Evolutionary conservation across 1,284 basidiomycete genomes (phyloP).

Genomic region (Cutaneotrichosporon sp.): DNA sequence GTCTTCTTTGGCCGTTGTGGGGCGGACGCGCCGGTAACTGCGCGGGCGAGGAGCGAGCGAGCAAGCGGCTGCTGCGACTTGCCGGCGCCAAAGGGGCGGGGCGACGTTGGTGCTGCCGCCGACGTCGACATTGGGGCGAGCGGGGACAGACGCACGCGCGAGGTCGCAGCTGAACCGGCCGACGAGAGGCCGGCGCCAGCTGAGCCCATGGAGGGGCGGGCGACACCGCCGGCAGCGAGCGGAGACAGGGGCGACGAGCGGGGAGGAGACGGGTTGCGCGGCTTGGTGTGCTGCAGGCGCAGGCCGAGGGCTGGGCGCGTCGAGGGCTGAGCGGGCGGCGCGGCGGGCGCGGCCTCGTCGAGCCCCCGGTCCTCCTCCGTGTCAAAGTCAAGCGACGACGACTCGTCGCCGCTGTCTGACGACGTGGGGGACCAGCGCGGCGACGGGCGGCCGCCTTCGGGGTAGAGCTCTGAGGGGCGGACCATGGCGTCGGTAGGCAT

Average conservation of each 20-base stretch:
- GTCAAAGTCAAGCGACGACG: not conserved
- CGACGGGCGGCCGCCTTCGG: not conserved
- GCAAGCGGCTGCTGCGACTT: conserved; percentile 41
- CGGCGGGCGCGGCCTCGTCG: conserved; percentile 1
- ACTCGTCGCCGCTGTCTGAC: conserved; percentile 10
- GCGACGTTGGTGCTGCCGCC: not conserved
- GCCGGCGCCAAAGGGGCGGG: conserved; percentile 7
- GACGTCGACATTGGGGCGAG: not conserved
- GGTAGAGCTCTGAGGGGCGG: conserved; percentile 6
- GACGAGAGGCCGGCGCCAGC: not conserved
- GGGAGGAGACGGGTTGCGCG: conserved; percentile 6
- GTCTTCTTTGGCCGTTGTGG: conserved; percentile 19
- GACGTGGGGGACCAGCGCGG: not conserved
- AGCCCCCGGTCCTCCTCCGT: conserved; percentile 7
- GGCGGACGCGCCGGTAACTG: conserved; percentile 8
- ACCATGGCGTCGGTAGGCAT: conserved; percentile 16
- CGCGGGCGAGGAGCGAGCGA: conserved; percentile 34
- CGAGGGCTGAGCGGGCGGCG: not conserved
- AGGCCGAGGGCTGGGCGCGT: not conserved
- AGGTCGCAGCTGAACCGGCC: conserved; percentile 2
- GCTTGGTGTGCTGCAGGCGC: not conserved
- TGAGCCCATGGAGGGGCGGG: too few species aligned
- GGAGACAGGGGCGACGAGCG: conserved; percentile 11
- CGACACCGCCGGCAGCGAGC: not conserved
- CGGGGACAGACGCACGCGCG: not conserved